Base-by-base conservation (phyloP, 768 basidiomycete species). In the Hericium erinaceus region DNA sequence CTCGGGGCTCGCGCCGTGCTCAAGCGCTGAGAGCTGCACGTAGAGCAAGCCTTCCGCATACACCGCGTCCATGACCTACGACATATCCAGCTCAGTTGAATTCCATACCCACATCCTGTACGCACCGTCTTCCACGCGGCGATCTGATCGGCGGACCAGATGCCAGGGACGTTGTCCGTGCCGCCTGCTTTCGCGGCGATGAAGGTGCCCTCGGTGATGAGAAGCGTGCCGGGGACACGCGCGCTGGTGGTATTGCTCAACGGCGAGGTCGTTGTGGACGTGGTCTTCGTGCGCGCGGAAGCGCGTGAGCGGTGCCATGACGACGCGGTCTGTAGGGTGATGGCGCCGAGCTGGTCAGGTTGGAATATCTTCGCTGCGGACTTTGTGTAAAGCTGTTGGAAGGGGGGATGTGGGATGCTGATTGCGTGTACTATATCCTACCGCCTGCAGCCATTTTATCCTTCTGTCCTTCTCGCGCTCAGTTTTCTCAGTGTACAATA, bases 1-100 rank as follows among this genome's bases (percentile, higher is more conserved):
- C 49, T 50, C 49, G 1, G 26, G 20, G 20, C 24, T 24, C n/a
- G 49, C 49, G 1, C 13, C 64, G 3, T 80, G 75, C 0, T 80
- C 83, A 1, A 80, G 63, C 1, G 83, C 83, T 74, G 82, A 81
- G 2, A 82, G 73, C 65, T 85, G 83, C 24, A 77, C 56, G 65
- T 71, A 81, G 39, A 70, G 75, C 0, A 74, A 78, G 3, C 75
- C 75, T 55, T 78, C 73, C 4, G 73, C 75, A 64, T 86, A 83
- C 0, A 85, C 82, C 0, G 74, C 77, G 10, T 78, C 75, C 16
- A 77, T 78, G 20, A 89, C 65, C 81, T 84, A 44, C 20, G 2
- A 12, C 9, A 44, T 16, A 44, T 18, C 41, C 41, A 44, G 20
- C 41, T 18, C 41, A 44, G 26, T 26, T 26, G 26, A 26, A 26